These are phyloP conservation scores for Yamadazyma oceani DNA, from an alignment of 1,139 yeast species.

Conservation along the genomic window DNA sequence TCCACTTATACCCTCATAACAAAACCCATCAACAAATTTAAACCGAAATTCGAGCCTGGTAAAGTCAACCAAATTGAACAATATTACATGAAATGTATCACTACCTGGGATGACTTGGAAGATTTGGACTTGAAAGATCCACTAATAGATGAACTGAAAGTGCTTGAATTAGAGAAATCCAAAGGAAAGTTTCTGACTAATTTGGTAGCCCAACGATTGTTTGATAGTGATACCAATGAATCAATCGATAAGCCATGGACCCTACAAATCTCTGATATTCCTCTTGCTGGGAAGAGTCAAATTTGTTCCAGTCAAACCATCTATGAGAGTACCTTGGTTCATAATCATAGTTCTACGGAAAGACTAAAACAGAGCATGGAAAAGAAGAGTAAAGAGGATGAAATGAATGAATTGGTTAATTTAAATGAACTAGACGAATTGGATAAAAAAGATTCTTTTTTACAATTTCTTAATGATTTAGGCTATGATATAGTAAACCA, in stretches of 20 bases:
- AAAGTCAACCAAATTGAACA: conserved; percentile 52
- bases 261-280: conserved; percentile 73
- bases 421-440: conserved; percentile 2
- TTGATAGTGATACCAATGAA: conserved; percentile 32
- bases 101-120: conserved; percentile 38
- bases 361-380: conserved; percentile 4
- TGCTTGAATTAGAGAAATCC: conserved; percentile 11
- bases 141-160: conserved; percentile 19
- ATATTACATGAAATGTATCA: conserved; percentile 45
- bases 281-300: conserved; percentile 81
- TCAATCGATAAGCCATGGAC: conserved; percentile 48
- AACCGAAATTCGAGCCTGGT: conserved; percentile 50
- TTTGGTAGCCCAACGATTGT: conserved; percentile 29
- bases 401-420: conserved; percentile 1
- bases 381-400: conserved; percentile 8
- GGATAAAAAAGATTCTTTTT: conserved; percentile 35
- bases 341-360: conserved; percentile 32
- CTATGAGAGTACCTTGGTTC: conserved; percentile 62
- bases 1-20: conserved; percentile 46
- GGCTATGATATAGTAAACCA: conserved; percentile 72
- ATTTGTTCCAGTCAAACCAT: conserved; percentile 63
- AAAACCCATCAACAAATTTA: conserved; percentile 43
- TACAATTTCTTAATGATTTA: conserved; percentile 57
- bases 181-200: neutral
- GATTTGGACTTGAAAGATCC: conserved; percentile 31